Percentiles rank a stretch among this genome's conserved stretches.
These are phyloP conservation scores for Diutina sp. DNA, from an alignment of 1,139 yeast species.

Conservation along the genomic window DNA sequence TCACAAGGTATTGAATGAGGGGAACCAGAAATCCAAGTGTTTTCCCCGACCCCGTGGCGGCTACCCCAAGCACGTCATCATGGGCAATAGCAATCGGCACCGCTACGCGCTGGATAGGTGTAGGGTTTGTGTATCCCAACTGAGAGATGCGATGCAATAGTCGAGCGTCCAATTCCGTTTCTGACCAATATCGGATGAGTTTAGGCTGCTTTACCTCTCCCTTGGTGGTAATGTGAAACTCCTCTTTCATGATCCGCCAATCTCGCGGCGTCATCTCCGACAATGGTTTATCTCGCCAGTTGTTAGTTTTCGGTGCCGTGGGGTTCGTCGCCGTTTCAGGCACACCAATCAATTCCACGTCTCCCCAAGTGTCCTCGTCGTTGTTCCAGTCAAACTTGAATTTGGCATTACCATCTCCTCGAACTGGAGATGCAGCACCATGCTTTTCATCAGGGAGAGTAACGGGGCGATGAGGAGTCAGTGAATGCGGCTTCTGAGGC, in stretches of 20 bases:
- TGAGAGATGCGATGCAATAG: constrained; percentile 21
- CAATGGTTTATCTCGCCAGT: constrained; percentile 62
- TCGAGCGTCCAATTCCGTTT: constrained; percentile 33
- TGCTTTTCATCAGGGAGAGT: constrained; percentile 3
- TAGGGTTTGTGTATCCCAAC: constrained; percentile 49
- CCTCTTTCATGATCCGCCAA: constrained; percentile 83
- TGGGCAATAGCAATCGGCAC: constrained; percentile 56
- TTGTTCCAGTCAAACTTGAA: constrained; percentile 64
- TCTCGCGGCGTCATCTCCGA: constrained; percentile 66
- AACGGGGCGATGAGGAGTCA: constrained; percentile 2
- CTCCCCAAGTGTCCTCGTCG: constrained; percentile 48
- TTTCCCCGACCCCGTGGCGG: constrained; percentile 32
- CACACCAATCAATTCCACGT: constrained; percentile 28
- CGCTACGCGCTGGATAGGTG: constrained; percentile 85
- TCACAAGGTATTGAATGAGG: constrained; percentile 41
- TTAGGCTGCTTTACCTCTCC: constrained; percentile 33
- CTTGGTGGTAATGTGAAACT: constrained; percentile 50
- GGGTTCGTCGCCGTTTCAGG: constrained; percentile 6
- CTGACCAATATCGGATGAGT: constrained; percentile 70
- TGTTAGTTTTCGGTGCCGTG: constrained; percentile 18
- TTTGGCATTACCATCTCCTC: constrained; percentile 9
- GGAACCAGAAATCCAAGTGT: constrained; percentile 9
- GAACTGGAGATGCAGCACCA: not conserved
- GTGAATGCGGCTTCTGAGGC: not conserved
- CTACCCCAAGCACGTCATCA: constrained; percentile 75